Evolutionary conservation across 2,329 filamentous ascomycete genomes (phyloP), one percentile per base, ranked within the genome.

Genomic region (Ophiostoma australiae): DNA sequence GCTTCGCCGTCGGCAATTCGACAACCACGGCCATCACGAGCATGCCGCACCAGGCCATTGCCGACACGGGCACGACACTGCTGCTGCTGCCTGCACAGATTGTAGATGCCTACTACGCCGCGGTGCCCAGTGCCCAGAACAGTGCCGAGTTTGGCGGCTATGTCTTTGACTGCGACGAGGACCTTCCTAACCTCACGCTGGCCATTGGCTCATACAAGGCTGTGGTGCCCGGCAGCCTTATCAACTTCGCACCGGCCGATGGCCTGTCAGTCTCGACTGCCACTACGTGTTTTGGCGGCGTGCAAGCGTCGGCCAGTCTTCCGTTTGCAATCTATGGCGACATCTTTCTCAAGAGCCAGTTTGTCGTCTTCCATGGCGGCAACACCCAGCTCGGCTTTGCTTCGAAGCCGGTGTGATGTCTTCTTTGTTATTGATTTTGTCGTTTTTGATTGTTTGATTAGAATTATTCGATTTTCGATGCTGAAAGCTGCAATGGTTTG

Each of bases 371-470:
- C 70, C 75, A 78, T 23, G 76, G 77, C 17, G 76, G 79, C 33
- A 80, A 79, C 10, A 79, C 77, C 37, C 77, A 77, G 72, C 74
- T 84, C 35, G 82, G 82, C n/a, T 82, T 83, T 72, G 82, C 82
- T 2, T 27, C 70, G 7, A 71, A 71, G 72, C 63, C 63, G n/a
- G 35, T 66, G 8, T 66, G 13, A 65, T 37, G 31, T 11, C 31
- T 35, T n/a, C 31, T 35, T n/a, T 65, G 31, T n/a, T 20, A 23
- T 58, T 8, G n/a, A n/a, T n/a, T n/a, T n/a, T 41, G 39, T 41
- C 8, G 39, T 7, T 41, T 41, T 41, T 41, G 39, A 11, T 41
- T 58, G 17, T 23, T 15, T 17, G 44, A 1, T 48, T 48, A 15
- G 15, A 7, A 2, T 15, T 48, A 20, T 20, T 48, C 13, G 39